phyloP scores from a whole-genome alignment of 345 rosid species.

The Ceriops tagal region DNA sequence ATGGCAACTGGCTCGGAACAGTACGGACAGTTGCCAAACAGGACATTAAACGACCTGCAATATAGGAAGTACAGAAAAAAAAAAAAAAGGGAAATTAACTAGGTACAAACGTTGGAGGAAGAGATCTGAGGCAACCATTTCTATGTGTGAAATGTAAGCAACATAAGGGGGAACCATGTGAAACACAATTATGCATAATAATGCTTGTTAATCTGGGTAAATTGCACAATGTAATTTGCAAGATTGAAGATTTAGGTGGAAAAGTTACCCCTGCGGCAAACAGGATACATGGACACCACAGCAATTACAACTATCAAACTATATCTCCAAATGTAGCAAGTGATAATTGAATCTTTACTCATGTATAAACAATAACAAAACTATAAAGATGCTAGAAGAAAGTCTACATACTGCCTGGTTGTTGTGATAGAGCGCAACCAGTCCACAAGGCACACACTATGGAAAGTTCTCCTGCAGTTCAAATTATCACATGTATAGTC shows the following conservation, averaged over 20 bases:
- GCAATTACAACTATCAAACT: no score
- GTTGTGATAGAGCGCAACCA: conserved; percentile 83
- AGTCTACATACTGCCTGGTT: conserved; percentile 66
- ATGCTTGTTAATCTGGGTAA: neutral
- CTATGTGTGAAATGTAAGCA: no score
- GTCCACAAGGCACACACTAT: conserved; percentile 60
- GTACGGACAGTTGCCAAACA: conserved; percentile 73
- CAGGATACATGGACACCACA: no score
- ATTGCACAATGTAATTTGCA: neutral
- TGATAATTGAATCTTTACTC: neutral
- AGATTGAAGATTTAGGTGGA: conserved; percentile 3
- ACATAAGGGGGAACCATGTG: neutral
- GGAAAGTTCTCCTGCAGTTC: conserved; percentile 68
- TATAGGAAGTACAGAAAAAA: conserved; percentile 10
- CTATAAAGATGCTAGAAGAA: conserved; percentile 9
- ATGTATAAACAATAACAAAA: conserved; percentile 1
- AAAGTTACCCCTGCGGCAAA: neutral
- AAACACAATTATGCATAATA: neutral
- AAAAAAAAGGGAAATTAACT: neutral
- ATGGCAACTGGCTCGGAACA: conserved; percentile 78
- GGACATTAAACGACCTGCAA: conserved; percentile 72
- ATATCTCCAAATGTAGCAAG: neutral
- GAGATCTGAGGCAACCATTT: neutral
- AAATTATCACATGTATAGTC: conserved; percentile 68
- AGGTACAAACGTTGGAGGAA: neutral